Evolutionary conservation across 148 eudicot genomes (phyloP), one percentile per base, ranked within the genome.

Genomic region (Silene latifolia): DNA sequence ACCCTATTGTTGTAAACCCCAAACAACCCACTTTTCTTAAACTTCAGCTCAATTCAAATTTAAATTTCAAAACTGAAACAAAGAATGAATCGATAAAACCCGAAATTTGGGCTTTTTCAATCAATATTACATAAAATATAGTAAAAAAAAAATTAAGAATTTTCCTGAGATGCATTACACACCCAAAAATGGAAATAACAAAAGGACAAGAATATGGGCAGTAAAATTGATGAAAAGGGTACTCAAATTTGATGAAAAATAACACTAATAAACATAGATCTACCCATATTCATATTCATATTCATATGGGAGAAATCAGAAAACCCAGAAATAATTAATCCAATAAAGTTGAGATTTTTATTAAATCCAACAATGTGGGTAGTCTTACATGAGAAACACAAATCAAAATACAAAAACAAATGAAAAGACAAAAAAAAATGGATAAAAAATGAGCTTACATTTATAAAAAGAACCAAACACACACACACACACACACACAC

Each of bases 401-500:
- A 65, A 14, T 24, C 15, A 21, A 53, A 25, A 63, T 21, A 39
- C 54, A 42, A 67, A 18, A 18, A 4, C 48, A 68, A 68, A 68
- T 4, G 2, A 27, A 27, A 27, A 27, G 29, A 27, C 29, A 27
- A 27, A 27, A 27, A 27, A 27, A 27, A 27, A 39, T n/a, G 6
- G 14, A 2, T 24, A 63, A 63, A 35, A 63, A 23, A 18, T 51
- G 32, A 42, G 27, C 76, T 75, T 76, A 80, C 83, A 56, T 71
- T 25, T 9, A 24, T 12, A 63, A 66, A 21, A 48, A 67, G 80
- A 35, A 35, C 42, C 15, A 46, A 35, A 11, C 18, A 67, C 9
- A 63, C 67, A 27, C 44, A 63, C n/a, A 63, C 67, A 74, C 80
- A 75, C 83, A 76, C 76, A 72, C 79, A 80, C n/a, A 58, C n/a